phyloP scores from a whole-genome alignment of 139 green algal species.

The Ettlia oleoabundans region DNA sequence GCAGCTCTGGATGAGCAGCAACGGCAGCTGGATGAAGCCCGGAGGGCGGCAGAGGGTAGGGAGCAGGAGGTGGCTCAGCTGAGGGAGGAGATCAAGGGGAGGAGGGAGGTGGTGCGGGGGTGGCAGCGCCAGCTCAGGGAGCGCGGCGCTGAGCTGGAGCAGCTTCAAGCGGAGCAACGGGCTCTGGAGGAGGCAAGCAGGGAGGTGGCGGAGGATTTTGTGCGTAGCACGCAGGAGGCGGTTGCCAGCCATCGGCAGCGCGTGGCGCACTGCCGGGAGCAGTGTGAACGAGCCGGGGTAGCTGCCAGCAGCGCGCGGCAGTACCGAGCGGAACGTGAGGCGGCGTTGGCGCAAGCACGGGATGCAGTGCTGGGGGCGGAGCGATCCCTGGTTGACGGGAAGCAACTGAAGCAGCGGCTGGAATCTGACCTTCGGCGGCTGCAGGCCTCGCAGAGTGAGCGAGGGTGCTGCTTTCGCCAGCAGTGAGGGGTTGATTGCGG shows the following conservation, averaged over 20 bases:
- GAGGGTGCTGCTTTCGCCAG: no score
- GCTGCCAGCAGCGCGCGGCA: background rate
- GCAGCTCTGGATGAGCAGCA: background rate
- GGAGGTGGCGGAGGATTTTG: background rate
- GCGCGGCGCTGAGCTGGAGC: background rate
- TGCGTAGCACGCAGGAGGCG: conserved; percentile 15
- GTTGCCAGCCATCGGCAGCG: background rate
- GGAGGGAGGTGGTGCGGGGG: background rate
- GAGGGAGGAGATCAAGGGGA: background rate
- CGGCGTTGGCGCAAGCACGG: background rate
- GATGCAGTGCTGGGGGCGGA: background rate
- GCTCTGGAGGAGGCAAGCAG: background rate
- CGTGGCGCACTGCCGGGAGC: background rate
- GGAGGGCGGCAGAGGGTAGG: background rate
- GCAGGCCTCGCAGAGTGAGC: background rate
- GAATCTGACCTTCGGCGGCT: background rate
- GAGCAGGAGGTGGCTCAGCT: background rate
- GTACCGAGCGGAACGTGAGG: background rate
- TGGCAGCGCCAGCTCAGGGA: background rate
- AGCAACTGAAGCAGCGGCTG: background rate
- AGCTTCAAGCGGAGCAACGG: background rate
- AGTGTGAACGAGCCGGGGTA: background rate
- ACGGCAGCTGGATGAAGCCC: background rate
- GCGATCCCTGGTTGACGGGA: background rate
- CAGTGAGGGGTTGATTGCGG: no score